Evolutionary conservation across 2,329 filamentous ascomycete genomes (phyloP).

Genomic region (Magnaporthales sp.): DNA sequence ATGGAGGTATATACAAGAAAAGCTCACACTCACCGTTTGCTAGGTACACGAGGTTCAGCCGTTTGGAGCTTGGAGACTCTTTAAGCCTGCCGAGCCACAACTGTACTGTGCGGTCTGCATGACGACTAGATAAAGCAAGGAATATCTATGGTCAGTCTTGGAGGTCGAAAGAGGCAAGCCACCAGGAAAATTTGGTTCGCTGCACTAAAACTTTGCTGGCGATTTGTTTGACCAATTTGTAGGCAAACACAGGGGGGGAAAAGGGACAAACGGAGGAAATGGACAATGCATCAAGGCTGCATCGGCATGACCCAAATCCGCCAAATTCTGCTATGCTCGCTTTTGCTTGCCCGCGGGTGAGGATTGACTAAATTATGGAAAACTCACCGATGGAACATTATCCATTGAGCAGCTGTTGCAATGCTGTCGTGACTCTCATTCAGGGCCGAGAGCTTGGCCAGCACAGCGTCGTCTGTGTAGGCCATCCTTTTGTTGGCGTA

Average conservation of each 20-base stretch:
- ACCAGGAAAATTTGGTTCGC: neutral
- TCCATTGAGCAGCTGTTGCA: conserved; percentile 94
- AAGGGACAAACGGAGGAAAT: neutral
- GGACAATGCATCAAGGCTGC: neutral
- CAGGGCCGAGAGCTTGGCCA: conserved; percentile 87
- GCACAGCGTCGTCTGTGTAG: conserved; percentile 90
- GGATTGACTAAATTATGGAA: neutral
- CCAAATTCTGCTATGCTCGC: neutral
- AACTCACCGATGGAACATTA: conserved; percentile 88
- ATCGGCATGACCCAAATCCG: neutral
- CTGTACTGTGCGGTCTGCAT: conserved; percentile 84
- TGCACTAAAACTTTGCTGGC: neutral
- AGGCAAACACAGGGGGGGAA: neutral
- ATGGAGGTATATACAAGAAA: neutral
- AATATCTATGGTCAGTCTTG: conserved; percentile 17
- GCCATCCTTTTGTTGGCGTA: conserved; percentile 53
- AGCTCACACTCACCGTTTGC: conserved; percentile 64
- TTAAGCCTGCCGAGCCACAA: conserved; percentile 87
- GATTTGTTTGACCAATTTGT: conserved; percentile 5
- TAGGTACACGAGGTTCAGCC: conserved; percentile 86
- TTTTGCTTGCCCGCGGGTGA: neutral
- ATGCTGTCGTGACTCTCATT: conserved; percentile 98
- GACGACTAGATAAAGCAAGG: conserved; percentile 51
- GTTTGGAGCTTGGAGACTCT: conserved; percentile 77
- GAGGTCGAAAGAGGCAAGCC: neutral